Percentiles rank a stretch among this genome's conserved stretches.
Conservation (phyloP, 176 grass and related monocot genomes). For the Bolboschoenus planiculmis region DNA sequence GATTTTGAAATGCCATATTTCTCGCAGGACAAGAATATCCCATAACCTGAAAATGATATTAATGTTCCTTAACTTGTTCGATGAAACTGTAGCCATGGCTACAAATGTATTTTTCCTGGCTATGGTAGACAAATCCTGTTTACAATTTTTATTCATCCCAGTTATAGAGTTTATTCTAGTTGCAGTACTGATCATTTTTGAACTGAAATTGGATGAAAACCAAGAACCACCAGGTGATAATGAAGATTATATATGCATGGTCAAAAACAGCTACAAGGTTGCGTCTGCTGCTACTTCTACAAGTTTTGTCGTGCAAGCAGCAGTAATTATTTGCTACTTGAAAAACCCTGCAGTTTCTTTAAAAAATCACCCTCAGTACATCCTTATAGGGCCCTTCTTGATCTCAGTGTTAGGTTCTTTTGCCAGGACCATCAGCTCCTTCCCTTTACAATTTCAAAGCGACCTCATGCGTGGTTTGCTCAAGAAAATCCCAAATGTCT, state of each 20-base stretch:
- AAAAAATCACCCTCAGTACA: conserved; percentile 3
- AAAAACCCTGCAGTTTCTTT: background rate
- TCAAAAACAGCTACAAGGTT: background rate
- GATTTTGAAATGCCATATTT: background rate
- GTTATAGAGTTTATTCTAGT: background rate
- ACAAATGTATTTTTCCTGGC: background rate
- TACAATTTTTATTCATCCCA: background rate
- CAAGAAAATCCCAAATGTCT: background rate
- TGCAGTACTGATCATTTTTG: background rate
- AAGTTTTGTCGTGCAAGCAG: background rate
- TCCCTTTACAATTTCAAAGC: background rate
- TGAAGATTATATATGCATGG: background rate
- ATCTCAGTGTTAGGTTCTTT: background rate
- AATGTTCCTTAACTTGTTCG: background rate
- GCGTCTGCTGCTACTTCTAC: background rate
- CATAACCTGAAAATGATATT: background rate
- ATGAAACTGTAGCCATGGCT: background rate
- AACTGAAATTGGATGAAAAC: background rate
- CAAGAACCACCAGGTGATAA: background rate
- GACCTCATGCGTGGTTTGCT: background rate
- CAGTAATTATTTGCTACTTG: conserved; percentile 11
- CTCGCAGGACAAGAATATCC: background rate
- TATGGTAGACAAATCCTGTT: background rate
- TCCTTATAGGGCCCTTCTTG: background rate
- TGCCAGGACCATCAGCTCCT: background rate